A percentile compares a stretch with the other conserved stretches of the same genome.
These are phyloP conservation scores for Blastobotrys ciferrii DNA, from an alignment of 1,139 yeast genomes.

Conservation along the genomic window DNA sequence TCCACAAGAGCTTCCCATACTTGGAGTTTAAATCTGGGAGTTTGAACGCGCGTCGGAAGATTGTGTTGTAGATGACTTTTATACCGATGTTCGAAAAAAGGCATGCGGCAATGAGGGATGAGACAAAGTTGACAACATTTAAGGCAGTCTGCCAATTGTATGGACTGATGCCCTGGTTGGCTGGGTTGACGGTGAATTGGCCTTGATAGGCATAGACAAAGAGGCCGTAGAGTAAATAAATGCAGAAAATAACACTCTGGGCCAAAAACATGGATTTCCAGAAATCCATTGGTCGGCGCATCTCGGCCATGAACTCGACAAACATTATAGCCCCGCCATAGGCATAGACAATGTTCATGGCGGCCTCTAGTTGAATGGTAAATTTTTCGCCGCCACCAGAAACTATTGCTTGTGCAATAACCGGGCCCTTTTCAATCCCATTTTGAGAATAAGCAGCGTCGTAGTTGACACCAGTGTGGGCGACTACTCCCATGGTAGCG, in stretches of 20 bases:
- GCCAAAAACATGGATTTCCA: conserved; percentile 47
- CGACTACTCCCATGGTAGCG: conserved; percentile 44
- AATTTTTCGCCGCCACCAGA: conserved; percentile 32
- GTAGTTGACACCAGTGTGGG: conserved; percentile 38
- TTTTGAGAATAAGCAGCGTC: conserved; percentile 33
- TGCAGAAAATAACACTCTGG: conserved; percentile 40
- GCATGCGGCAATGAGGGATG: conserved; percentile 46
- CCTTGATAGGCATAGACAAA: conserved; percentile 46
- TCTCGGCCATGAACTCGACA: conserved; percentile 47
- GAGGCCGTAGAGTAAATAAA: conserved; percentile 43
- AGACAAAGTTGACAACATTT: conserved; percentile 40
- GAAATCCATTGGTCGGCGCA: conserved; percentile 47
- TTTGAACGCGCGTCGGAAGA: conserved; percentile 37
- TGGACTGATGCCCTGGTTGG: conserved; percentile 42
- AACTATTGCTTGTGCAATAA: conserved; percentile 29
- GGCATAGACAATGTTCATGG: conserved; percentile 48
- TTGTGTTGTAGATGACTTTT: conserved; percentile 42
- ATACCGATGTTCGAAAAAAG: conserved; percentile 47
- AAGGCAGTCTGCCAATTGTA: conserved; percentile 44
- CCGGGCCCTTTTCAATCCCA: conserved; percentile 24
- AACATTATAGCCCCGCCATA: conserved; percentile 50
- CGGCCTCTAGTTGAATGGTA: conserved; percentile 37
- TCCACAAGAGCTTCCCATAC: conserved; percentile 41
- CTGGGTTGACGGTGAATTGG: conserved; percentile 44
- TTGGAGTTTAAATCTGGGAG: conserved; percentile 36